Percentiles rank a stretch among this genome's conserved stretches.
phyloP scores from a whole-genome alignment of 495 filamentous ascomycete genomes.

The Penicillium subrubescens region DNA sequence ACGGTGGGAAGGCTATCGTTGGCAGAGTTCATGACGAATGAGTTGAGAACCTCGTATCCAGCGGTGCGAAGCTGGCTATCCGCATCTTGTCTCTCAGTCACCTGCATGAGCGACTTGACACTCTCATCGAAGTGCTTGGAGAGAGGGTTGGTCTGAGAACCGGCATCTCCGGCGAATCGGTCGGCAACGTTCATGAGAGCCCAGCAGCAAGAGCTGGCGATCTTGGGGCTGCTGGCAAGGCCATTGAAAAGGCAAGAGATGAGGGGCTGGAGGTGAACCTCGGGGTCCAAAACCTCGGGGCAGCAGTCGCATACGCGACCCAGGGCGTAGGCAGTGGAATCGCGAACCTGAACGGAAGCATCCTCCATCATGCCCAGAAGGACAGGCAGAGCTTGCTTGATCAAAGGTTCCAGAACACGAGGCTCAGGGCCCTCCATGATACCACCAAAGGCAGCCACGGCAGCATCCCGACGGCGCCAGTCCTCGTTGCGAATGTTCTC shows the following conservation, averaged over 20 bases:
- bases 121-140: conserved; percentile 93
- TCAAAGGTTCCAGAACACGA: conserved; percentile 80
- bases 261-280: conserved; percentile 76
- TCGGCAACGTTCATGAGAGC: conserved; percentile 98
- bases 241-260: conserved; percentile 89
- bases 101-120: conserved; percentile 77
- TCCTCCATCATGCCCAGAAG: conserved; percentile 97
- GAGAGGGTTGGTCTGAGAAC: conserved; percentile 76
- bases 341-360: conserved; percentile 81
- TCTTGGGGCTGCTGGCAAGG: conserved; percentile 88
- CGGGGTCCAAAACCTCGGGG: conserved; percentile 83
- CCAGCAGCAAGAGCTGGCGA: conserved; percentile 98
- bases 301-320: conserved; percentile 93
- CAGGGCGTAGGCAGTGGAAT: conserved; percentile 95
- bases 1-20: conserved; percentile 80
- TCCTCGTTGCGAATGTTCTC: conserved; percentile 84
- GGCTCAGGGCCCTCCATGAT: conserved; percentile 99
- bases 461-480: conserved; percentile 92
- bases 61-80: conserved; percentile 95
- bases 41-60: conserved; percentile 96
- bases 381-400: conserved; percentile 90
- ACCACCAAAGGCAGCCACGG: conserved; percentile 96
- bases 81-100: conserved; percentile 79
- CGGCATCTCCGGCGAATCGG: conserved; percentile 82
- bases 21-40: conserved; percentile 87